Percentiles rank a stretch among this genome's conserved stretches.
phyloP scores from a whole-genome alignment of 1,284 basidiomycete species.

The Marasmius tenuissimus region DNA sequence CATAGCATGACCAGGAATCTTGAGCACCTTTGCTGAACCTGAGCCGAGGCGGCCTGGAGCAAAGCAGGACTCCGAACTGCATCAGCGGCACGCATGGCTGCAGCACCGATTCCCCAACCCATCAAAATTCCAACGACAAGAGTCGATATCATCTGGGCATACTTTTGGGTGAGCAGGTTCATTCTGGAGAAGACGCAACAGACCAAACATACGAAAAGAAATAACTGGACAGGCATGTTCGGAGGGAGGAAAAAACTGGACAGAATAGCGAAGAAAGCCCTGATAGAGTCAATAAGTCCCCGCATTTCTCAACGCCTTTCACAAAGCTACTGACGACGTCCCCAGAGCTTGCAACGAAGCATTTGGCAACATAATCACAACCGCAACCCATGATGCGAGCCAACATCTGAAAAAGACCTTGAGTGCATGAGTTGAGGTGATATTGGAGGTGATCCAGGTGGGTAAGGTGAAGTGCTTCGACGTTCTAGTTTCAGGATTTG shows the following conservation, averaged over 20 bases:
- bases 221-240: conserved; percentile 26
- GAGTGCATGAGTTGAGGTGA: conserved; percentile 18
- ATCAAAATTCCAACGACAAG: conserved; percentile 53
- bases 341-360: conserved; percentile 23
- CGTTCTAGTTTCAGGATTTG: neutral
- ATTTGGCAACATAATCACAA: conserved; percentile 24
- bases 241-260: conserved; percentile 26
- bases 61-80: conserved; percentile 43
- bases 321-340: conserved; percentile 17
- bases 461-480: conserved; percentile 9
- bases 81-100: conserved; percentile 58
- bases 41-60: conserved; percentile 38
- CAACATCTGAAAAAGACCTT: conserved; percentile 24
- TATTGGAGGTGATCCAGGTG: conserved; percentile 20
- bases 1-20: neutral
- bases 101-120: conserved; percentile 66
- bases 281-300: conserved; percentile 1
- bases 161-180: neutral
- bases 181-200: neutral
- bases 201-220: conserved; percentile 20
- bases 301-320: neutral
- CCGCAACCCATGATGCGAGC: conserved; percentile 21
- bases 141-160: conserved; percentile 40
- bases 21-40: conserved; percentile 31
- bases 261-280: conserved; percentile 23